Conservation (phyloP, 805 yeast genomes). For the Candida krabiensis region DNA sequence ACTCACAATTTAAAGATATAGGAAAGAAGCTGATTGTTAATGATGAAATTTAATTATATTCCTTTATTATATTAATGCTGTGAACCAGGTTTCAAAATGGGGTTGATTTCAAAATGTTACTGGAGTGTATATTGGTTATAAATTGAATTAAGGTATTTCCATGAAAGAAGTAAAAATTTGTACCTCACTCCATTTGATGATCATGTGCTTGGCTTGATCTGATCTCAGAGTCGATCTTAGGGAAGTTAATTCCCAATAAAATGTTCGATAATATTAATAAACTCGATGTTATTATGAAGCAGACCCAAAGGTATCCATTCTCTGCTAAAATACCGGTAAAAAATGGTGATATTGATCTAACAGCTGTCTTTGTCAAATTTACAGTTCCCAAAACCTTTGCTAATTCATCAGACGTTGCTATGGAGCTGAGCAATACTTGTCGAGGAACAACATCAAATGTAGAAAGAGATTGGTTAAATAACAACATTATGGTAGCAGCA, state of each 20-base stretch:
- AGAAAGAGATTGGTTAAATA: slow-evolving; percentile 59
- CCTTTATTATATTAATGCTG: neutral
- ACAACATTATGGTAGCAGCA: slow-evolving; percentile 49
- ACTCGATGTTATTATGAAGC: slow-evolving; percentile 54
- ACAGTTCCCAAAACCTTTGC: slow-evolving; percentile 83
- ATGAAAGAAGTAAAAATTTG: no score
- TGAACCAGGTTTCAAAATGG: no score
- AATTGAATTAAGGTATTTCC: no score
- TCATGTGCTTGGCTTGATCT: slow-evolving; percentile 16
- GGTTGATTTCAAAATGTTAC: no score
- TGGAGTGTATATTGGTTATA: no score
- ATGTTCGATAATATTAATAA: slow-evolving; percentile 50
- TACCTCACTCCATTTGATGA: slow-evolving; percentile 18
- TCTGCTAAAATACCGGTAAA: slow-evolving; percentile 76
- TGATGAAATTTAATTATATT: slow-evolving; percentile 19
- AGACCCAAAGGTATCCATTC: slow-evolving; percentile 42
- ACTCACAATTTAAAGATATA: slow-evolving; percentile 10
- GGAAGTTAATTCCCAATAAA: slow-evolving; percentile 43
- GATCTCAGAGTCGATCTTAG: slow-evolving; percentile 37
- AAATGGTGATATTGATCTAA: slow-evolving; percentile 78
- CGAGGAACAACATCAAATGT: slow-evolving; percentile 94
- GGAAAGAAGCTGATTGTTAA: slow-evolving; percentile 27
- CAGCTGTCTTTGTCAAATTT: slow-evolving; percentile 82
- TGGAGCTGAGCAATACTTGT: slow-evolving; percentile 71
- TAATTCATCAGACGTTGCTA: slow-evolving; percentile 61